Base-by-base conservation (phyloP, 352 stramenopile species). In the Phytophthora constricta region DNA sequence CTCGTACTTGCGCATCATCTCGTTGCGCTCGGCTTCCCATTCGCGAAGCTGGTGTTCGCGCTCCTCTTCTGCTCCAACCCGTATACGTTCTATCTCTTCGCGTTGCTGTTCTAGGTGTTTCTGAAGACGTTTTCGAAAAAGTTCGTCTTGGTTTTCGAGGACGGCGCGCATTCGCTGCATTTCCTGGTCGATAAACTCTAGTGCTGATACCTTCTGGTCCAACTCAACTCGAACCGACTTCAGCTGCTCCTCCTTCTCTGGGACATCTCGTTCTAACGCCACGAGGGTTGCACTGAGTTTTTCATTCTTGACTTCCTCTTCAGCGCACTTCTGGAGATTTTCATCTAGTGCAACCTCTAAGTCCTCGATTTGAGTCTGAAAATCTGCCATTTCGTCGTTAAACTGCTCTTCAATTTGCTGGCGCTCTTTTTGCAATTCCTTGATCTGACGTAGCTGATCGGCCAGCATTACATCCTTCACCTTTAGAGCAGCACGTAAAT, bases 401-500 rank as follows among this genome's bases (percentile, higher is more conserved):
- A 86, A 80, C 10, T 87, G 78, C 16, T 55, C 49, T 47, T 89
- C 80, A 0, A 70, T 4, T 23, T 74, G 65, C 5, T 72, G 52
- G 1, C 69, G 60, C 2, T 80, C 67, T 16, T 62, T 59, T 0
- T 65, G 72, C 26, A 88, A 46, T 42, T 90, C 70, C 10, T 74
- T 58, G 0, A 89, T 74, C 56, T 90, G 85, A n/a, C 81, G 68
- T 26, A 76, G 65, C 26, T 90, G 77, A 45, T 91, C 82, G 11
- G 83, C 76, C 5, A 91, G 72, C 81, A 93, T 93, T 1, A 90
- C 76, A 25, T 93, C 79, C 49, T 91, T 91, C 4, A 91, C 82
- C 53, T 88, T 90, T 3, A 91, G 11, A 2, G 80, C 79, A 25
- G 84, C 80, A 14, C 79, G 74, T 19, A 84, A 56, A 62, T 90